Evolutionary conservation across 768 basidiomycete species (phyloP), one percentile per base, ranked within the genome.

Genomic region (Lactarius hengduanensis): DNA sequence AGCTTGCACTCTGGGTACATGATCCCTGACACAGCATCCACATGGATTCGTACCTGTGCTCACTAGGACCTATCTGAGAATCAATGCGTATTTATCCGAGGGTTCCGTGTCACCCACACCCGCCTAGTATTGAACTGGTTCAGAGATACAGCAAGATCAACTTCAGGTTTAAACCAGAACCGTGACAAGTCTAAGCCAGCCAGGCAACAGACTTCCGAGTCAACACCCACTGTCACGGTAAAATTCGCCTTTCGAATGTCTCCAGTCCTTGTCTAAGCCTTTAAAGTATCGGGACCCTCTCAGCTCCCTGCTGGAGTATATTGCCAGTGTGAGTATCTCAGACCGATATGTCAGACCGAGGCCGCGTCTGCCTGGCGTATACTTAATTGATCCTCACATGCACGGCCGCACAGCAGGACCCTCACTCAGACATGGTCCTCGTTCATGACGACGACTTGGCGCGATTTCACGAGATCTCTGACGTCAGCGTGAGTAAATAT

Each of bases 271-370:
- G 16, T 56, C 16, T 38, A 28, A 53, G 0, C 16, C 22, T 36
- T 34, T 11, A 34, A 53, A 61, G 60, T 61, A 61, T 20, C 47
- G 22, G 45, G 60, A 61, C 15, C 60, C 60, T 15, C 60, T 61
- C 43, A 20, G 50, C 22, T 28, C n/a, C 2, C n/a, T 61, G 22
- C 8, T 53, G 18, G 60, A 61, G 34, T 61, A 61, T 61, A 26
- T 61, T 34, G 47, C 60, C 13, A 34, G 22, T 26, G 60, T 61
- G 36, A 50, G 32, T 61, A 61, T 38, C 1, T 15, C 20, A 30
- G 26, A 36, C 36, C 9, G 36, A n/a, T 61, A 61, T 38, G 0
- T 22, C 20, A 30, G 26, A 36, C 36, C 9, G 36, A 34, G 11
- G 36, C 36, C 2, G 36, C 8, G 36, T 36, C 36, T 36, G 36